These are phyloP conservation scores for Hemerocallis citrina DNA, from an alignment of 106 monocot species.

Conservation along the genomic window DNA sequence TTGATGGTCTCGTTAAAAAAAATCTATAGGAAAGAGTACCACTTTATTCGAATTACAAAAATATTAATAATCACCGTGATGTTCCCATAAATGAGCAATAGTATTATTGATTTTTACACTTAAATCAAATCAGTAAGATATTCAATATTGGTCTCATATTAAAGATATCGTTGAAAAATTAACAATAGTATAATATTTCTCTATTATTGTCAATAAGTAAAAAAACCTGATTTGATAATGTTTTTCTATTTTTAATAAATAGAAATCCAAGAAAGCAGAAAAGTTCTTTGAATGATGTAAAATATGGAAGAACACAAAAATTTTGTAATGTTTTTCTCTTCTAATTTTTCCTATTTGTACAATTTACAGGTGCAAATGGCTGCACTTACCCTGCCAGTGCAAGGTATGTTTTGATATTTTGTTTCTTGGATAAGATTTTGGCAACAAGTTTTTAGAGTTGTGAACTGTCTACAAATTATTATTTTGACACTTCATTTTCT, in stretches of 20 bases:
- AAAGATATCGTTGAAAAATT: background rate
- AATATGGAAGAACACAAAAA: background rate
- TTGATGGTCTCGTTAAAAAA: too few relatives aligned
- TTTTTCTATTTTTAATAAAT: background rate
- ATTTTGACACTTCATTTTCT: background rate
- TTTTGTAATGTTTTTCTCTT: background rate
- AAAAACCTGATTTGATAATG: background rate
- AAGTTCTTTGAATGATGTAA: background rate
- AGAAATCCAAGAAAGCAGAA: background rate
- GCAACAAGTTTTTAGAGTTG: background rate
- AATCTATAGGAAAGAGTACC: too few relatives aligned
- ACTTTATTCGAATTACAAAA: too few relatives aligned
- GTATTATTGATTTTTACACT: too few relatives aligned
- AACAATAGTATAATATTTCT: background rate
- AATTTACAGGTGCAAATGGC: constrained; percentile 27
- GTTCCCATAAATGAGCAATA: too few relatives aligned
- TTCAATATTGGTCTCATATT: too few relatives aligned
- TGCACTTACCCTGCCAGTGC: constrained; percentile 28
- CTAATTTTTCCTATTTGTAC: background rate
- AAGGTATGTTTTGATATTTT: constrained; percentile 12
- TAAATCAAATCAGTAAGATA: too few relatives aligned
- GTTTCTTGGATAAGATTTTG: background rate
- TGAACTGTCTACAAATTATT: background rate
- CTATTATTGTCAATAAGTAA: background rate
- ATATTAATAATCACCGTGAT: too few relatives aligned